These are phyloP conservation scores for Kwoniella dendrophila DNA, from an alignment of 768 basidiomycete species.

Conservation along the genomic window DNA sequence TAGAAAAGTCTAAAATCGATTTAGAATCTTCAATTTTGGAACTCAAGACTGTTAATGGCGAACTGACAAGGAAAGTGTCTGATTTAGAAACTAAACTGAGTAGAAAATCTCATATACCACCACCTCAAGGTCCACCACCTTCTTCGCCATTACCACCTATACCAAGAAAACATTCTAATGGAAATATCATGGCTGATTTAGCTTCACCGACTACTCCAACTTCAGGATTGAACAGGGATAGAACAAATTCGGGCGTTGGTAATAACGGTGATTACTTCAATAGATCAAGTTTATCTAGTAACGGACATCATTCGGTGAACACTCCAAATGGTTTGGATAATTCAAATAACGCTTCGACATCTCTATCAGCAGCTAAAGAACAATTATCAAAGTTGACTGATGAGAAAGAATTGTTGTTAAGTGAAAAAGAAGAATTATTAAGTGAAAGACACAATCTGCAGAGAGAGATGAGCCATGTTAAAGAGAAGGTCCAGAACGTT, in stretches of 20 bases:
- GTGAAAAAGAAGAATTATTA: constrained; percentile 70
- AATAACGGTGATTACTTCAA: constrained; percentile 22
- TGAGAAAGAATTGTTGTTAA: constrained; percentile 56
- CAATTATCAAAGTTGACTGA: constrained; percentile 3
- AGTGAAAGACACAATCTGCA: constrained; percentile 54
- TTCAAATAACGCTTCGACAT: neutral
- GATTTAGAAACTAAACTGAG: constrained; percentile 34
- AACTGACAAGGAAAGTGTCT: constrained; percentile 24
- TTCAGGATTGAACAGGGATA: constrained; percentile 2
- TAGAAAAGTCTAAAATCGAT: constrained; percentile 25
- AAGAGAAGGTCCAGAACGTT: constrained; percentile 63
- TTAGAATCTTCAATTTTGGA: constrained; percentile 34
- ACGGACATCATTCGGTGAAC: neutral
- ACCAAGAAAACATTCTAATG: constrained; percentile 15
- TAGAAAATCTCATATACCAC: constrained; percentile 19
- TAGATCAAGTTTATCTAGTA: constrained; percentile 5
- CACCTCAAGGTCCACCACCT: constrained; percentile 47
- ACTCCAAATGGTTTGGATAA: neutral
- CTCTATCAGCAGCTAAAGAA: neutral
- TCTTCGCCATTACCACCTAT: constrained; percentile 40
- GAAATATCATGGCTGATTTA: neutral
- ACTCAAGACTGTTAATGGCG: constrained; percentile 26
- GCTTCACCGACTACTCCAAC: neutral
- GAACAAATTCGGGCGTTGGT: neutral
- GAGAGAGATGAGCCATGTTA: constrained; percentile 37